These are phyloP conservation scores for carrot (Daucus carota) DNA, from an alignment of 129 eudicot species.

Conservation along the genomic window DNA sequence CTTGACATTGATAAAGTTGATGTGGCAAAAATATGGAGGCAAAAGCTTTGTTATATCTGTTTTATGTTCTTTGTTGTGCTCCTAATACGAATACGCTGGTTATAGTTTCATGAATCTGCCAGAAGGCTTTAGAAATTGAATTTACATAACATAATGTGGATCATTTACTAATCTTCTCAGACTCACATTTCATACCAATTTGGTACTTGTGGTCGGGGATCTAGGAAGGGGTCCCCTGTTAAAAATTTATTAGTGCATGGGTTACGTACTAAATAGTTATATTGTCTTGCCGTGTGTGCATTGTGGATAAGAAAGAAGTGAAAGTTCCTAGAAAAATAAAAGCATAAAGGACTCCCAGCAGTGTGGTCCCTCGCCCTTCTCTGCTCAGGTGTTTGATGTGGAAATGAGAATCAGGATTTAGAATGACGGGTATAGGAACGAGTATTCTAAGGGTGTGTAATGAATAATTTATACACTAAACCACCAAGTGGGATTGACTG, in stretches of 20 bases:
- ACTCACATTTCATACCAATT: not conserved
- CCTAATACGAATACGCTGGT: conserved; percentile 12
- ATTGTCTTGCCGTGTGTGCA: not conserved
- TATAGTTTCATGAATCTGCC: not conserved
- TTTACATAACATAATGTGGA: not conserved
- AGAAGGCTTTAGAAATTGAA: conserved; percentile 11
- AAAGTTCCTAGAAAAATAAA: not conserved
- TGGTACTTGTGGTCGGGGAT: not conserved
- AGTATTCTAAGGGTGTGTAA: too few species aligned
- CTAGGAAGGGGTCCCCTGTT: not conserved
- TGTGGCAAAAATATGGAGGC: conserved; percentile 33
- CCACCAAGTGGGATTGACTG: too few species aligned
- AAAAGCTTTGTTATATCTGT: conserved; percentile 9
- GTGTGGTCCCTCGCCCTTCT: too few species aligned
- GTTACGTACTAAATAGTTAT: not conserved
- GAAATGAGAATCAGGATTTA: too few species aligned
- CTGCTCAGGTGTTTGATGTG: not conserved
- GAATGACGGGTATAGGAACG: too few species aligned
- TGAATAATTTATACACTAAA: too few species aligned
- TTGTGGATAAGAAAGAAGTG: not conserved
- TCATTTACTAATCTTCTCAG: not conserved
- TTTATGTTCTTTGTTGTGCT: not conserved
- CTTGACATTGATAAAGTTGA: conserved; percentile 71
- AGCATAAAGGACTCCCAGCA: too few species aligned
- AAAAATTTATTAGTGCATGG: too few species aligned